Conservation (phyloP, 257 asterid species). For the Plantago elongata region DNA sequence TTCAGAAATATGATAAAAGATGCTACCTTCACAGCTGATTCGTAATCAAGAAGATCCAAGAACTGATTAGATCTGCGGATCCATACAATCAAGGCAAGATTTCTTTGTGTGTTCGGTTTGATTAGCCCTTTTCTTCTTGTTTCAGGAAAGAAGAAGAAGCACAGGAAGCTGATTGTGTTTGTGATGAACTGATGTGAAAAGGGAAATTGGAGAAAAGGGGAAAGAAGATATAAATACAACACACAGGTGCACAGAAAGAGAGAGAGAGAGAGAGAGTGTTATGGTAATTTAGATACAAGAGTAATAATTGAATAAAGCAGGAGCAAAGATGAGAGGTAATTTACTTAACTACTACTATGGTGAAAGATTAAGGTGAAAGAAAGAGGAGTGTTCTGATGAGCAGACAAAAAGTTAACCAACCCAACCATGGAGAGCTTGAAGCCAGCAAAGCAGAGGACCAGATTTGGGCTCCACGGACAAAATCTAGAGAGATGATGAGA, state of each 20-base stretch:
- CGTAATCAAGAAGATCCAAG: conserved; percentile 44
- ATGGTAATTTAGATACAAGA: too few relatives aligned
- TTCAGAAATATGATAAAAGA: conserved; percentile 10
- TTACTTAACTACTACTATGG: not conserved
- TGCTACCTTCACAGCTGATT: conserved; percentile 38
- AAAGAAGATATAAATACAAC: not conserved
- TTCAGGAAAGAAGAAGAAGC: not conserved
- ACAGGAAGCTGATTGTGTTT: conserved; percentile 13
- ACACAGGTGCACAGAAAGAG: conserved; percentile 4
- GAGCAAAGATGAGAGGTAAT: not conserved
- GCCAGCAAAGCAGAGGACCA: conserved; percentile 61
- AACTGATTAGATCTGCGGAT: conserved; percentile 32
- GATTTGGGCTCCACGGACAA: conserved; percentile 55
- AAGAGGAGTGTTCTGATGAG: conserved; percentile 34
- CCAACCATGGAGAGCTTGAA: conserved; percentile 44
- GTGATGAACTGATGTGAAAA: conserved; percentile 15
- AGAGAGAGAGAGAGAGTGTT: not conserved
- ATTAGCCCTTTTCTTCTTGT: not conserved
- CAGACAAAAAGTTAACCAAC: conserved; percentile 30
- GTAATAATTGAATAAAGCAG: too few relatives aligned
- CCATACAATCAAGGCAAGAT: conserved; percentile 20
- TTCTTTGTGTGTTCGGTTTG: conserved; percentile 8
- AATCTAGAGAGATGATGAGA: conserved; percentile 30
- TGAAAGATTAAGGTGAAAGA: not conserved
- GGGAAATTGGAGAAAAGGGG: conserved; percentile 11